Conservation (phyloP, 345 rosid genomes). For the Citrus sp. region DNA sequence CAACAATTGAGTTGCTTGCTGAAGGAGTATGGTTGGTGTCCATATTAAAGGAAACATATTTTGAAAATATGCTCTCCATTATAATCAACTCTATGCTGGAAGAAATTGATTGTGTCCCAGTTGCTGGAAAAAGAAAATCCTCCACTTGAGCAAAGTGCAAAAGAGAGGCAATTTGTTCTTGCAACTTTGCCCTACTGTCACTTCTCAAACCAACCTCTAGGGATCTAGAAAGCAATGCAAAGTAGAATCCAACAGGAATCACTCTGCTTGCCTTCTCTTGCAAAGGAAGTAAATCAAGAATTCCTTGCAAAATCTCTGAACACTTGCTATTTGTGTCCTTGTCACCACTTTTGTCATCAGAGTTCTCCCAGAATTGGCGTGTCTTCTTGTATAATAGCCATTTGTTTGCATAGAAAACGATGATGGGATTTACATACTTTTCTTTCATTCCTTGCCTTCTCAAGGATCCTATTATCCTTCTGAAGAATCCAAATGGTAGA, state of each 20-base stretch:
- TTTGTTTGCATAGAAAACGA: slow-evolving; percentile 59
- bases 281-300: slow-evolving; percentile 54
- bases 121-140: slow-evolving; percentile 50
- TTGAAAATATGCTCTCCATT: slow-evolving; percentile 57
- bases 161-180: slow-evolving; percentile 51
- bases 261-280: slow-evolving; percentile 47
- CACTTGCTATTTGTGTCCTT: slow-evolving; percentile 12
- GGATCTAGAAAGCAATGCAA: slow-evolving; percentile 54
- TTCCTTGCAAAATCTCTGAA: slow-evolving; percentile 40
- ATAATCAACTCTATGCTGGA: slow-evolving; percentile 46
- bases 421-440: slow-evolving; percentile 58
- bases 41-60: slow-evolving; percentile 33
- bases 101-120: slow-evolving; percentile 25
- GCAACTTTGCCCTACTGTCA: slow-evolving; percentile 43
- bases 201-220: slow-evolving; percentile 36
- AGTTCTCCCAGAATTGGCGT: slow-evolving; percentile 40
- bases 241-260: slow-evolving; percentile 71
- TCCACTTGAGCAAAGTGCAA: slow-evolving; percentile 49
- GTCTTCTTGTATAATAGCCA: slow-evolving; percentile 46
- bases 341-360: slow-evolving; percentile 19
- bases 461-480: slow-evolving; percentile 61
- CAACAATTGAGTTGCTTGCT: slow-evolving; percentile 39
- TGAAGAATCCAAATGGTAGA: slow-evolving; percentile 67
- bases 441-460: slow-evolving; percentile 91
- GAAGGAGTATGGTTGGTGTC: slow-evolving; percentile 36